phyloP scores from a whole-genome alignment of 441 rosid species.

The Raphanus hybrid region DNA sequence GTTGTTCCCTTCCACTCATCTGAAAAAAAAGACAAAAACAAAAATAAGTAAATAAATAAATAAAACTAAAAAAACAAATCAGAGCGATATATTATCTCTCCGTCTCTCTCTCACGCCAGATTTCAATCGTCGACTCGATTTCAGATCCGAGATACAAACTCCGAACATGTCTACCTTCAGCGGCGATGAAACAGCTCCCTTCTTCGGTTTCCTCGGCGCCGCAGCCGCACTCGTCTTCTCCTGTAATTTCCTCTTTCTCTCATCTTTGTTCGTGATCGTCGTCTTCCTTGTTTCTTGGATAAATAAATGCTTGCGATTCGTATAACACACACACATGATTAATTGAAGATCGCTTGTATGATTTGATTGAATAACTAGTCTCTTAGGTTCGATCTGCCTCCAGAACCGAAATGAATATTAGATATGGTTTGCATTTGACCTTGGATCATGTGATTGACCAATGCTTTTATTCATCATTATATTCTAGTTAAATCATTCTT shows the following conservation, averaged over 20 bases:
- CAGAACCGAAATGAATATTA: background rate
- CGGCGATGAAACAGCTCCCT: slow-evolving; percentile 80
- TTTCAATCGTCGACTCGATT: slow-evolving; percentile 41
- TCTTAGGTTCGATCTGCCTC: slow-evolving; percentile 10
- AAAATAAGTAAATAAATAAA: background rate
- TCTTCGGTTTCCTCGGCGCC: slow-evolving; percentile 70
- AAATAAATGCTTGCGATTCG: background rate
- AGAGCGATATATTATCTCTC: slow-evolving; percentile 19
- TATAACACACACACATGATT: background rate
- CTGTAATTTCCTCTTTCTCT: slow-evolving; percentile 44
- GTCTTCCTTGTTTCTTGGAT: slow-evolving; percentile 12
- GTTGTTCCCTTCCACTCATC: slow-evolving; percentile 46
- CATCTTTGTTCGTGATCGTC: slow-evolving; percentile 6
- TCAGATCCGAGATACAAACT: slow-evolving; percentile 27
- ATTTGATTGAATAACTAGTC: slow-evolving; percentile 11
- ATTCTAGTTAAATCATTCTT: slow-evolving; percentile 2
- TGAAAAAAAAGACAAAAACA: background rate
- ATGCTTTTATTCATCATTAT: slow-evolving; percentile 11
- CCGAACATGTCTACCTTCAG: slow-evolving; percentile 57
- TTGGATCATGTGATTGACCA: slow-evolving; percentile 8
- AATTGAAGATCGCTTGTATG: slow-evolving; percentile 3
- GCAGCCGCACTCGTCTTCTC: slow-evolving; percentile 79
- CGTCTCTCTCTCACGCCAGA: slow-evolving; percentile 35
- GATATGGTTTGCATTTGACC: slow-evolving; percentile 18
- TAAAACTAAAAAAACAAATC: background rate